phyloP scores from a whole-genome alignment of 2,329 filamentous ascomycete genomes.

The Neonectria punicea region DNA sequence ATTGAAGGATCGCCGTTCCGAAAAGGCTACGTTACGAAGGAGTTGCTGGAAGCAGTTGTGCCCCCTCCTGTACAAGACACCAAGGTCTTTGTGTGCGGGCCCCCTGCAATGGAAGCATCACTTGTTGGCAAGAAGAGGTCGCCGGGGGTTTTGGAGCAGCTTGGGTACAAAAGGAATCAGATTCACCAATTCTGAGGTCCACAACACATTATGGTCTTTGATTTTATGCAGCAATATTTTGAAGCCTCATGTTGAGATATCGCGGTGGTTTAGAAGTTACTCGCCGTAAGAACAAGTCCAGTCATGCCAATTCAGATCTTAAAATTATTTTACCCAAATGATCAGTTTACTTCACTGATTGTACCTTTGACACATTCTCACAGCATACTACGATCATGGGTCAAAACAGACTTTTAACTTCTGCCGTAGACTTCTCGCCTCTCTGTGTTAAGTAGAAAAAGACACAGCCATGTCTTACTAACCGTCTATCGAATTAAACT shows the following conservation, averaged over 20 bases:
- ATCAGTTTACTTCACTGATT: no score
- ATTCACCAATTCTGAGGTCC: conserved; percentile 64
- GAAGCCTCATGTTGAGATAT: not conserved
- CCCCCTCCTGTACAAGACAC: conserved; percentile 49
- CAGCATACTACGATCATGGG: no score
- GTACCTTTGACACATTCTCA: no score
- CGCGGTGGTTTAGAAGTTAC: not conserved
- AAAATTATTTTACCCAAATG: not conserved
- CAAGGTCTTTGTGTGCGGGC: conserved; percentile 77
- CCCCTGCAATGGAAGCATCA: conserved; percentile 72
- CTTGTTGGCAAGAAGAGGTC: conserved; percentile 59
- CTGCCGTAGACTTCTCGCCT: no score
- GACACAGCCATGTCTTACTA: no score
- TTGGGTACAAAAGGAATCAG: conserved; percentile 68
- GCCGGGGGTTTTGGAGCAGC: conserved; percentile 62
- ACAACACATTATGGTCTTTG: not conserved
- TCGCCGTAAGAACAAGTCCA: not conserved
- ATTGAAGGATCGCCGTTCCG: conserved; percentile 52
- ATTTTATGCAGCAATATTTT: not conserved
- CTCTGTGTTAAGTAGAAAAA: no score
- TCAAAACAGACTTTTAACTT: no score
- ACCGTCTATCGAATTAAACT: no score
- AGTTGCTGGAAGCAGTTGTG: conserved; percentile 63
- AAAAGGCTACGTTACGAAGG: conserved; percentile 68
- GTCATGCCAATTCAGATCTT: not conserved